Conservation (phyloP, 2,329 filamentous ascomycete genomes). For the Aspergillus tanneri region DNA sequence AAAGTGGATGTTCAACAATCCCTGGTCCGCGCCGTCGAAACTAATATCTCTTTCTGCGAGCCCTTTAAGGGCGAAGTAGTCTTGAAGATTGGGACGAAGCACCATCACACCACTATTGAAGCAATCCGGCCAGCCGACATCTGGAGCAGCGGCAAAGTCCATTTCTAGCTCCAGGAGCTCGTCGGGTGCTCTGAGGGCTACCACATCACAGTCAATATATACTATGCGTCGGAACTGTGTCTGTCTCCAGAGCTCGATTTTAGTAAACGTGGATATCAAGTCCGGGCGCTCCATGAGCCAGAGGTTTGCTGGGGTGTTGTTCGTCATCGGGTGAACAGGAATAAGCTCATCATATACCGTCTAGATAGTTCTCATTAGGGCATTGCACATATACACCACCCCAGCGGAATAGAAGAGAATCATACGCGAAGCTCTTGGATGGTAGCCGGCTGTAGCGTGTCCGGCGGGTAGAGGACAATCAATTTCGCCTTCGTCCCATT, state of each 20-base stretch:
- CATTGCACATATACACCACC: neutral
- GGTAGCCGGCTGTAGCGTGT: conserved; percentile 72
- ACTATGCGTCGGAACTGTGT: conserved; percentile 88
- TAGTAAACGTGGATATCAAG: conserved; percentile 90
- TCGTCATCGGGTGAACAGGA: conserved; percentile 76
- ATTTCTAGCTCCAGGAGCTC: conserved; percentile 75
- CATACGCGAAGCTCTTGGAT: conserved; percentile 73
- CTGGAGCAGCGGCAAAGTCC: conserved; percentile 72
- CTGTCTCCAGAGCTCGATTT: conserved; percentile 91
- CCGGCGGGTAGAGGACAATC: conserved; percentile 77
- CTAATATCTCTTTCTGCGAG: conserved; percentile 85
- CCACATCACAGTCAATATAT: conserved; percentile 90
- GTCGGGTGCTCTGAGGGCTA: conserved; percentile 86
- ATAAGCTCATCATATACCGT: conserved; percentile 85
- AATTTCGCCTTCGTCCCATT: conserved; percentile 82
- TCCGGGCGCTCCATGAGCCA: conserved; percentile 89
- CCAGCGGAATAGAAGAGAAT: conserved; percentile 5
- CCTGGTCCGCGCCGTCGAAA: conserved; percentile 96
- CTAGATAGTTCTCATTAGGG: conserved; percentile 48
- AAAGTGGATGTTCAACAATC: conserved; percentile 92
- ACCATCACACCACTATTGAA: conserved; percentile 99
- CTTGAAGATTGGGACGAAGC: conserved; percentile 77
- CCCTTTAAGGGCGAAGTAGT: conserved; percentile 80
- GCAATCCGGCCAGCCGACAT: conserved; percentile 96
- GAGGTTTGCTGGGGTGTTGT: conserved; percentile 75